Evolutionary conservation across 75 land plant species (phyloP).

Genomic region (Cryptomeria japonica): DNA sequence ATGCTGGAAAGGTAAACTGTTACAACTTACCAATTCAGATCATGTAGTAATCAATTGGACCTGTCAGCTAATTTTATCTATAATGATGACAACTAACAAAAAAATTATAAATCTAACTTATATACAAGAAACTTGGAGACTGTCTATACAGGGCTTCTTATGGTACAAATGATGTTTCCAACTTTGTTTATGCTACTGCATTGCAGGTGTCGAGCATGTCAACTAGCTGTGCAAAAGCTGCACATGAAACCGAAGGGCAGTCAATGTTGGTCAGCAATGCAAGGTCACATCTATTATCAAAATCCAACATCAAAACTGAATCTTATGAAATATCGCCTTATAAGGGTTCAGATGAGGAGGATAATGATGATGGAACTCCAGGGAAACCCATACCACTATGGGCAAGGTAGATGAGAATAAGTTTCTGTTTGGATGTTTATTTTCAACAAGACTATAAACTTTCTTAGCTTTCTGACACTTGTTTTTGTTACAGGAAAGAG

Average conservation of each 20-base stretch:
- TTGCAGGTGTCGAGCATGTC: too few species aligned
- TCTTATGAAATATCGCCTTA: too few species aligned
- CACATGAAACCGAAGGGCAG: too few species aligned
- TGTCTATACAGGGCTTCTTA: too few species aligned
- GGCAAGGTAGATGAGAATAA: constrained; percentile 59
- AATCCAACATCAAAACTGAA: too few species aligned
- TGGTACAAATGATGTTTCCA: too few species aligned
- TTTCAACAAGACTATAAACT: neutral
- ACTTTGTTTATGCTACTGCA: too few species aligned
- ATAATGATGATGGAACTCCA: constrained; percentile 48
- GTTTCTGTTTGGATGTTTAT: constrained; percentile 4
- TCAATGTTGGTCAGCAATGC: too few species aligned
- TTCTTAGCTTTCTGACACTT: neutral
- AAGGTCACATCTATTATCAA: too few species aligned
- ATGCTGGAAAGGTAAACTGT: neutral
- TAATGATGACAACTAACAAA: neutral
- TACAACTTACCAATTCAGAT: neutral
- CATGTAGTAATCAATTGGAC: neutral
- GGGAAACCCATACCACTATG: constrained; percentile 62
- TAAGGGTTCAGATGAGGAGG: constrained; percentile 63
- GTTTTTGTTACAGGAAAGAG: constrained; percentile 32
- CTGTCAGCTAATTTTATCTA: neutral
- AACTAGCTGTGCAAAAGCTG: too few species aligned
- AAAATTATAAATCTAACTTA: too few species aligned
- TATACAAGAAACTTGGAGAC: too few species aligned